These are phyloP conservation scores for Nevesoporus exiguus DNA, from an alignment of 768 basidiomycete genomes.

Conservation along the genomic window DNA sequence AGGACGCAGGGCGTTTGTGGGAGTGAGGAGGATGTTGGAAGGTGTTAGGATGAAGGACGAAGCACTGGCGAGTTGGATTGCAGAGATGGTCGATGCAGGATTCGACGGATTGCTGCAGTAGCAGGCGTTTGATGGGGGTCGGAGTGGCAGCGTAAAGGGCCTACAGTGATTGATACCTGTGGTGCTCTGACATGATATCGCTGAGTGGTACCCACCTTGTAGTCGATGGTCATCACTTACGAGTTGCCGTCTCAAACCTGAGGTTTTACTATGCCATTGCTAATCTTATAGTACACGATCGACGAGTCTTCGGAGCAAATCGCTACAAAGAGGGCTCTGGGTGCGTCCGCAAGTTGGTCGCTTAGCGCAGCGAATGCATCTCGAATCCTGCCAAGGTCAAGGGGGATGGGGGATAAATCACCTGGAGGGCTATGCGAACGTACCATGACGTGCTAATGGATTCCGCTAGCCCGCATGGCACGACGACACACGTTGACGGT, in stretches of 20 bases:
- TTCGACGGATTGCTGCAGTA: slow-evolving; percentile 33
- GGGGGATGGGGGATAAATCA: neutral
- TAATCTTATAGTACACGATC: slow-evolving; percentile 81
- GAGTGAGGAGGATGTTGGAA: slow-evolving; percentile 56
- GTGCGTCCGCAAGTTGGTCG: slow-evolving; percentile 15
- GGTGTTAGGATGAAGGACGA: slow-evolving; percentile 66
- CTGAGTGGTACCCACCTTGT: neutral
- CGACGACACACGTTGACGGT: slow-evolving; percentile 36
- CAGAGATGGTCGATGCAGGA: slow-evolving; percentile 56
- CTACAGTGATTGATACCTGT: neutral
- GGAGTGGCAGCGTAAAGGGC: neutral
- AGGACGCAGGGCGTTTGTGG: slow-evolving; percentile 69
- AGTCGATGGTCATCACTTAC: too few species aligned
- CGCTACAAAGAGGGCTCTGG: slow-evolving; percentile 58
- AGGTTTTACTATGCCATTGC: slow-evolving; percentile 74
- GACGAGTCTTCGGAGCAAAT: slow-evolving; percentile 77
- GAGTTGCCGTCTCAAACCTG: slow-evolving; percentile 37
- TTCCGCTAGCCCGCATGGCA: slow-evolving; percentile 70
- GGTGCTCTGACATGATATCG: too few species aligned
- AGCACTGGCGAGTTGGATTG: slow-evolving; percentile 53
- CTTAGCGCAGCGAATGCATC: slow-evolving; percentile 52
- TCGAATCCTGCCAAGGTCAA: slow-evolving; percentile 44
- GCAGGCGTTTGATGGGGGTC: neutral
- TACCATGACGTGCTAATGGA: slow-evolving; percentile 62
- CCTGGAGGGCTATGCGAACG: slow-evolving; percentile 8